phyloP scores from a whole-genome alignment of 441 rosid species.

The Sinapis alba region DNA sequence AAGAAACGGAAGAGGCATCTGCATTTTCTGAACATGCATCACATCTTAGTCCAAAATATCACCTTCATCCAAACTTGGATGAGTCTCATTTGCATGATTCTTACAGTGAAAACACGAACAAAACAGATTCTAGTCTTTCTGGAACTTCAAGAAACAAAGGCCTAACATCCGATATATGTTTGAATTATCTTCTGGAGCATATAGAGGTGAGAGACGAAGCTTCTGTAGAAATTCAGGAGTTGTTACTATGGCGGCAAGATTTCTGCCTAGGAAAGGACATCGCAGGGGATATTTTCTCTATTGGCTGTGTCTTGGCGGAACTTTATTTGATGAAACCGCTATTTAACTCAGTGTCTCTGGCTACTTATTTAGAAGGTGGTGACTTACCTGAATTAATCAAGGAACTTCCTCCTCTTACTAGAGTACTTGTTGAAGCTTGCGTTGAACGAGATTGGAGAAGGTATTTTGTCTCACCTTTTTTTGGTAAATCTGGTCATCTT shows the following conservation, averaged over 20 bases:
- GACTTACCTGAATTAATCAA: slow-evolving; percentile 60
- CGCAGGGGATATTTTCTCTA: slow-evolving; percentile 77
- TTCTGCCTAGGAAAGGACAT: slow-evolving; percentile 43
- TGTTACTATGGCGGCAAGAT: slow-evolving; percentile 76
- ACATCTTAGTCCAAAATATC: slow-evolving; percentile 68
- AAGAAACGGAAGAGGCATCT: slow-evolving; percentile 75
- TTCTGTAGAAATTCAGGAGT: slow-evolving; percentile 68
- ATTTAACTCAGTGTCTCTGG: slow-evolving; percentile 71
- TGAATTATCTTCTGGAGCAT: slow-evolving; percentile 71
- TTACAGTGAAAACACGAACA: slow-evolving; percentile 33
- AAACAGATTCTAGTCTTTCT: slow-evolving; percentile 24
- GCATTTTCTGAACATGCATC: slow-evolving; percentile 73
- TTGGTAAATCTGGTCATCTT: slow-evolving; percentile 2
- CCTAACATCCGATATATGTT: slow-evolving; percentile 51
- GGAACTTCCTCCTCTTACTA: slow-evolving; percentile 79
- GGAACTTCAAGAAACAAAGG: slow-evolving; percentile 42
- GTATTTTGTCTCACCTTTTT: slow-evolving; percentile 42
- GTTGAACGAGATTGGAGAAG: slow-evolving; percentile 72
- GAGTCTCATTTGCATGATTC: slow-evolving; percentile 42
- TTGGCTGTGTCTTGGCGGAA: slow-evolving; percentile 88
- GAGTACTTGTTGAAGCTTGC: slow-evolving; percentile 78
- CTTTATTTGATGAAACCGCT: slow-evolving; percentile 78
- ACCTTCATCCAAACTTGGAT: slow-evolving; percentile 38
- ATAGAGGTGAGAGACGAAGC: slow-evolving; percentile 56
- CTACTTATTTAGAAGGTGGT: slow-evolving; percentile 53